Evolutionary conservation across 352 stramenopile species (phyloP).

Genomic region (Pythium coloratum): DNA sequence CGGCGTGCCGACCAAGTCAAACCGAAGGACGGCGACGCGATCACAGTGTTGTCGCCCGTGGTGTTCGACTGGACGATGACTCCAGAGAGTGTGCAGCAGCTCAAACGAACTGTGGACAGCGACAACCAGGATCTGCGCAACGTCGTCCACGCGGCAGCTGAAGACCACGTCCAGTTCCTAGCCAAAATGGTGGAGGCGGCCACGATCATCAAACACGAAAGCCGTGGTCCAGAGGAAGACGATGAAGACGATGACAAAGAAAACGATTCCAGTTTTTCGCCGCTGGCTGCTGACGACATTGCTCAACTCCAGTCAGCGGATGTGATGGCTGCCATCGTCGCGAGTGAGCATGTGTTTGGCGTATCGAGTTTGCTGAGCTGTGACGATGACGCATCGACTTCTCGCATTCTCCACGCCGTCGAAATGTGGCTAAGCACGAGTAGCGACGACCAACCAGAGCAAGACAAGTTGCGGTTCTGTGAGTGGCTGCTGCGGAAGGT

Average conservation of each 20-base stretch:
- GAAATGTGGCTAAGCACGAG: conserved; percentile 11
- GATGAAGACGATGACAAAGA: not conserved
- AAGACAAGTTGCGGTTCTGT: conserved; percentile 1
- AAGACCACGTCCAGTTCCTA: conserved; percentile 11
- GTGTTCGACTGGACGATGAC: conserved; percentile 3
- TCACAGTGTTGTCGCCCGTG: not conserved
- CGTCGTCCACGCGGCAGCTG: conserved; percentile 13
- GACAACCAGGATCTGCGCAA: conserved; percentile 24
- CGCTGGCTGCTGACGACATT: not conserved
- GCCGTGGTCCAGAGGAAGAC: conserved; percentile 2
- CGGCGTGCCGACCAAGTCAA: conserved; percentile 12
- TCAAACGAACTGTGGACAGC: not conserved
- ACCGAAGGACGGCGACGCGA: not conserved
- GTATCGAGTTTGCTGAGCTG: conserved; percentile 15
- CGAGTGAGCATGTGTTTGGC: conserved; percentile 26
- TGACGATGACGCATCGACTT: conserved; percentile 14
- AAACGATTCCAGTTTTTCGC: not conserved
- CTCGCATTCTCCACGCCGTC: not conserved
- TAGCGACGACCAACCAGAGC: not conserved
- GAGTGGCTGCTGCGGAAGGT: conserved; percentile 19
- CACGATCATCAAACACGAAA: not conserved
- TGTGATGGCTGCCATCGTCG: conserved; percentile 3
- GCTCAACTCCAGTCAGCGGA: conserved; percentile 1
- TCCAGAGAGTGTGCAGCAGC: conserved; percentile 9
- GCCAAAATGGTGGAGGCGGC: not conserved